Percentiles rank a stretch among this genome's conserved stretches.
phyloP scores from a whole-genome alignment of 495 filamentous ascomycete species.

The Aspergillus bridgeri region DNA sequence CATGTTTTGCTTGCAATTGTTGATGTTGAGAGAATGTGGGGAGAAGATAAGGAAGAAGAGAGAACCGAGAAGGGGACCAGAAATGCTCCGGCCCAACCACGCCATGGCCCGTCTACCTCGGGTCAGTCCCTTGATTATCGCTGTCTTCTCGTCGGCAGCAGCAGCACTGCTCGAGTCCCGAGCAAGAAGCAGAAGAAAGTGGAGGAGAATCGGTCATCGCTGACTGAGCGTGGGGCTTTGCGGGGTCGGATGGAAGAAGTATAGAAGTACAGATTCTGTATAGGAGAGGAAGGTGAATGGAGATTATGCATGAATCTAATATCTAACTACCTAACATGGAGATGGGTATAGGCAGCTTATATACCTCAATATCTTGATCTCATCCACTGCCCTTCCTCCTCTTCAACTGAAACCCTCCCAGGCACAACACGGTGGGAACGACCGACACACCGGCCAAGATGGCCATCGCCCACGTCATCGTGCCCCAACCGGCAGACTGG shows the following conservation, averaged over 20 bases:
- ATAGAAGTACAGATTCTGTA: too few relatives aligned
- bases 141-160: not conserved
- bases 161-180: not conserved
- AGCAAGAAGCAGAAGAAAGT: not conserved
- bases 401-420: conserved; percentile 18
- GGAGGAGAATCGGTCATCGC: too few relatives aligned
- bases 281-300: too few relatives aligned
- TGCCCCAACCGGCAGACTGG: conserved; percentile 54
- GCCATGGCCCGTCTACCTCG: not conserved
- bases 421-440: conserved; percentile 22
- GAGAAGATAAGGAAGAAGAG: not conserved
- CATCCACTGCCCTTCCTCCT: not conserved
- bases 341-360: too few relatives aligned
- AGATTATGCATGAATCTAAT: not conserved
- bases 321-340: too few relatives aligned
- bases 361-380: too few relatives aligned
- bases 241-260: too few relatives aligned
- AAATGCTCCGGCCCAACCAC: not conserved
- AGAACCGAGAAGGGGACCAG: not conserved
- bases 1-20: conserved; percentile 17
- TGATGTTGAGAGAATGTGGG: not conserved
- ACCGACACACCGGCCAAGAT: conserved; percentile 23
- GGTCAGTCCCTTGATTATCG: not conserved
- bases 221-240: not conserved
- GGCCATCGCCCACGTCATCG: conserved; percentile 36